Base-by-base conservation (phyloP, 2,329 filamentous ascomycete genomes). In the Aspergillus quadrilineatus region DNA sequence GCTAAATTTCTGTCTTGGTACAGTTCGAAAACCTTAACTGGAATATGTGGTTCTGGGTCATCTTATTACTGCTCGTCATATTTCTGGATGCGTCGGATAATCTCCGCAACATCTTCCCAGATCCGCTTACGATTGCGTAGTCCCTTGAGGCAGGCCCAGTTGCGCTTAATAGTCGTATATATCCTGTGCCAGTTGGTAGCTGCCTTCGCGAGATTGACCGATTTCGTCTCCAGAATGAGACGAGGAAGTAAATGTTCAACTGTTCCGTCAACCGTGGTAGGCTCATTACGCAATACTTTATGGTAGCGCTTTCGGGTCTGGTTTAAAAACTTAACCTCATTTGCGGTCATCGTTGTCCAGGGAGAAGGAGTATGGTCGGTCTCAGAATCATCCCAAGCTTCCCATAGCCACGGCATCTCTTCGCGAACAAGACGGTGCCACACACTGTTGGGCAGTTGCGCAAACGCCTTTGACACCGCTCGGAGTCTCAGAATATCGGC, bases 51-150 rank as follows among this genome's bases (percentile, higher is more conserved):
- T 4, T 22, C 22, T 22, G 22, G 22, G 22, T 22, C 22, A 22
- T 22, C 22, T 22, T 3, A 22, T 22, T 22, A 22, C 22, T 22
- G 22, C 22, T 22, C 22, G 3, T 45, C 22, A 28, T 45, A 45
- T 14, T 26, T 52, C 30, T 12, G 32, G 22, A 74, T 73, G 32
- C 81, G 79, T 17, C 74, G 71, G 63, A 79, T 74, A 30, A 68
- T 60, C 34, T 63, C 58, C 14, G 62, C 56, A 22, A 65, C 43
- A 54, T 65, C 59, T 34, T 53, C 44, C 62, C 64, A 69, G 28
- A 69, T 64, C 34, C 67, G 53, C 48, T 55, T 30, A 15, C 66
- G 55, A 52, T 69, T 69, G 36, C 41, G 44, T 30, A 69, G 37
- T 0, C 67, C 66, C 44, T 63, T 69, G 7, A 69, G 54, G 1